These are phyloP conservation scores for Trichoderma sp. DNA, from an alignment of 2,329 filamentous ascomycete genomes.

Conservation along the genomic window DNA sequence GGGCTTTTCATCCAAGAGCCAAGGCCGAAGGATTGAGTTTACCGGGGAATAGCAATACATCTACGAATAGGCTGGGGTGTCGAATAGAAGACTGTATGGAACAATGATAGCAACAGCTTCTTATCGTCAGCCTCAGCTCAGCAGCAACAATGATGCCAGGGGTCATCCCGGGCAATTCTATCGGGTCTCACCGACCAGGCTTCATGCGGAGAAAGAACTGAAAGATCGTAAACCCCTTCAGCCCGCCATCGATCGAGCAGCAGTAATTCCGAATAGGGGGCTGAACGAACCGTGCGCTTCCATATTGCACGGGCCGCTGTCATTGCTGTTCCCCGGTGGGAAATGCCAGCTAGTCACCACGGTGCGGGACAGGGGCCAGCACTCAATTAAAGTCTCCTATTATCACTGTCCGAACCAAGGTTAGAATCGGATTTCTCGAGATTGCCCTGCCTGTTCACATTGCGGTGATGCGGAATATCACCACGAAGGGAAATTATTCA, in stretches of 20 bases:
- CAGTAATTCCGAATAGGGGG: neutral
- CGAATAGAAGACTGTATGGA: neutral
- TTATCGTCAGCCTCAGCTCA: neutral
- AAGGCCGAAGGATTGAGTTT: neutral
- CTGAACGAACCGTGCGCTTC: slow-evolving; percentile 7
- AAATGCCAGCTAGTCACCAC: neutral
- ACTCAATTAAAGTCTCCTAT: neutral
- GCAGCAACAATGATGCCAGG: neutral
- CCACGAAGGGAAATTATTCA: slow-evolving; percentile 3
- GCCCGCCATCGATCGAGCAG: neutral
- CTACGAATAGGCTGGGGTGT: neutral
- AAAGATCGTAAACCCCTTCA: neutral
- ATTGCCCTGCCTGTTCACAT: slow-evolving; percentile 3
- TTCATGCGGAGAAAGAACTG: neutral
- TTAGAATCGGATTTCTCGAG: slow-evolving; percentile 5
- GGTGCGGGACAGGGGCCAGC: neutral
- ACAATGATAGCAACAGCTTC: neutral
- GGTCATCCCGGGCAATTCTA: neutral
- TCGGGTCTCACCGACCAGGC: neutral
- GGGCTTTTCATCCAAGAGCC: neutral
- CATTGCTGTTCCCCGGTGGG: neutral
- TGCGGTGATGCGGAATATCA: neutral
- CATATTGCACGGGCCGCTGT: neutral
- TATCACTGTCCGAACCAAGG: neutral
- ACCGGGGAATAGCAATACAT: neutral